Evolutionary conservation across 2,329 filamentous ascomycete genomes (phyloP).

Genomic region (Microsporum canis): DNA sequence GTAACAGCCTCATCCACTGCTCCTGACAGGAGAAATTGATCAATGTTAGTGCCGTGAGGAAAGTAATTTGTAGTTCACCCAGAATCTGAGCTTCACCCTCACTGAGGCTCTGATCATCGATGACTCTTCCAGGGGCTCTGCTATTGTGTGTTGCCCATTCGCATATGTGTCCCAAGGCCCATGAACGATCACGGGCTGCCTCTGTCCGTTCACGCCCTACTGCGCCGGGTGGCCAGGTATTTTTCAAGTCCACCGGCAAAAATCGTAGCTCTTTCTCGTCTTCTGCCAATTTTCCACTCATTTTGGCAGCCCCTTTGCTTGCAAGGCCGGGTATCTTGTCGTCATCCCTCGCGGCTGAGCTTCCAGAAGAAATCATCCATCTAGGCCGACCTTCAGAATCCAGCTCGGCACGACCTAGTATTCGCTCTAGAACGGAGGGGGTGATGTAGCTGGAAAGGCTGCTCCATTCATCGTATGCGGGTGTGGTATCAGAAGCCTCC

Average conservation of each 20-base stretch:
- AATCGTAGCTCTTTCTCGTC: constrained; percentile 42
- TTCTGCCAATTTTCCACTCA: constrained; percentile 20
- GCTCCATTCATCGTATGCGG: constrained; percentile 39
- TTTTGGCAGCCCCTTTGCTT: constrained; percentile 14
- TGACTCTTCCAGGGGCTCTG: background rate
- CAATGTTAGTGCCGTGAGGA: constrained; percentile 51
- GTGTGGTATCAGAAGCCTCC: constrained; percentile 9
- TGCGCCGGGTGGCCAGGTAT: constrained; percentile 51
- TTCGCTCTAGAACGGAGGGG: constrained; percentile 38
- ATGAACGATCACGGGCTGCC: constrained; percentile 51
- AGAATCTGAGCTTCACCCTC: constrained; percentile 34
- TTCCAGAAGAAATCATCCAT: constrained; percentile 49
- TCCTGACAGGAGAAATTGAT: constrained; percentile 56
- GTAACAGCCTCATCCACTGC: constrained; percentile 52
- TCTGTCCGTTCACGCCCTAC: constrained; percentile 52
- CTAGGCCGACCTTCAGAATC: constrained; percentile 27
- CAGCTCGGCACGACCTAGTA: constrained; percentile 34
- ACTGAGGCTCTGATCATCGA: background rate
- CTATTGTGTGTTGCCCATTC: constrained; percentile 22
- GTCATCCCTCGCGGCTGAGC: constrained; percentile 44
- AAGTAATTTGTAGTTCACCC: constrained; percentile 52
- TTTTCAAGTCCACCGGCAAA: constrained; percentile 49
- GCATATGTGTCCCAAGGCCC: constrained; percentile 47
- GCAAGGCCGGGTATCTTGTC: constrained; percentile 50
- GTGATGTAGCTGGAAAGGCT: constrained; percentile 43